Evolutionary conservation across 106 monocot genomes (phyloP), one percentile per base, ranked within the genome.

Genomic region (Platanthera guangdongensis): DNA sequence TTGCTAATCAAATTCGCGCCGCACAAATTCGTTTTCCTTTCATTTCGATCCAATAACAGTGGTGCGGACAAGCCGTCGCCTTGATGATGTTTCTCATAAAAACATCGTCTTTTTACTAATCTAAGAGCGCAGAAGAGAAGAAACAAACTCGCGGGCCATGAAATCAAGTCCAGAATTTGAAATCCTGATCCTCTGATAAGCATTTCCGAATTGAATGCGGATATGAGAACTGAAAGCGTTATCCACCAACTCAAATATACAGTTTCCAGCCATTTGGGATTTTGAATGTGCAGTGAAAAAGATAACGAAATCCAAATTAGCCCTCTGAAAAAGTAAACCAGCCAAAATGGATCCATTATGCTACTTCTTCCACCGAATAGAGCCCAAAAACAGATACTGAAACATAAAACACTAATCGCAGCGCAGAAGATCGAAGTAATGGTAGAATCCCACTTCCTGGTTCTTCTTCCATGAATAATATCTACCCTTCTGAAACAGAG

Each of bases 111-210:
- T 52, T 14, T 19, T 21, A 67, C 11, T 12, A 78, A 22, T 22
- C 7, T 79, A 15, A 84, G 6, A 16, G 79, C 80, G 16, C 83
- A 92, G 60, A 83, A 47, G 7, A 90, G 81, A 25, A 95, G 86
- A 21, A 85, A 60, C 46, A 87, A 68, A 75, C 68, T 83, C 2
- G 51, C 70, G 53, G 54, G 64, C 87, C 87, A 90, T 72, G 85
- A 76, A 15, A 87, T 59, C 50, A 85, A 53, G 5, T 85, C 87
- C 9, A 87, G 57, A 50, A 82, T 47, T 30, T 5, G 47, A 78
- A 87, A 73, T 32, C 30, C 45, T 11, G 72, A 52, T 25, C 47
- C 18, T 73, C 47, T 78, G 14, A 82, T 21, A 45, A 85, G 21
- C 46, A 77, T 64, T 76, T 81, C 78, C 21, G 83, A 49, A 28